phyloP scores from a whole-genome alignment of 2,329 filamentous ascomycete species.

The Reticulascus tulasneorum region DNA sequence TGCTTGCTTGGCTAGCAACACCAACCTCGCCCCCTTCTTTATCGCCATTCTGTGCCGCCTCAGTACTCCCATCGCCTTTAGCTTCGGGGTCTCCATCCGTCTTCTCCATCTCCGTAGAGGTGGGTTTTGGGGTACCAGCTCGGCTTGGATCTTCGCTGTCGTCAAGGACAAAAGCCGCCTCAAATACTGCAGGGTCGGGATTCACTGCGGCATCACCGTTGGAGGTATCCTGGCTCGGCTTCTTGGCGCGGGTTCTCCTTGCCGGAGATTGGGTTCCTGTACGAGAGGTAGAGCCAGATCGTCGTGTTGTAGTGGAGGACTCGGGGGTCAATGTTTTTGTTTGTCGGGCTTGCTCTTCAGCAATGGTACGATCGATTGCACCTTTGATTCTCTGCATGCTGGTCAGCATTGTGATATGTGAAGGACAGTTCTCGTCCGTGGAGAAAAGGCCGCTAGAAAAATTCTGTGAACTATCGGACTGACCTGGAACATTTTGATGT shows the following conservation, averaged over 20 bases:
- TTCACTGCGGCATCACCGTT: constrained; percentile 42
- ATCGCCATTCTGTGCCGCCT: constrained; percentile 16
- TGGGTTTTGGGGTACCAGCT: constrained; percentile 52
- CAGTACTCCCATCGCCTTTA: constrained; percentile 14
- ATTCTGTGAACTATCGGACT: constrained; percentile 26
- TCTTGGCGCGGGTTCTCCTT: constrained; percentile 34
- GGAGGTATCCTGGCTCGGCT: constrained; percentile 27
- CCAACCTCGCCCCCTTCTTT: constrained; percentile 17
- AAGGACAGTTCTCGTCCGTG: no score
- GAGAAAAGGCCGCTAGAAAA: no score
- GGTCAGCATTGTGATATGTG: constrained; percentile 3
- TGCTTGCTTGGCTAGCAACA: constrained; percentile 15
- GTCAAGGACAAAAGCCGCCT: constrained; percentile 80
- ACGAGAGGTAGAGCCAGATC: constrained; percentile 31
- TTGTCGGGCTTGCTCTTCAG: constrained; percentile 85
- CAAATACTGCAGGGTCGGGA: constrained; percentile 84
- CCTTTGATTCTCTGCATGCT: constrained; percentile 68
- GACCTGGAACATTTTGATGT: constrained; percentile 22
- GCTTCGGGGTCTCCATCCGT: constrained; percentile 15
- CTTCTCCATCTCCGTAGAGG: constrained; percentile 29
- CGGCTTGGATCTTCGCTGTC: constrained; percentile 70
- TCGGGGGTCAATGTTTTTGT: constrained; percentile 6
- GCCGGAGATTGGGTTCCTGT: constrained; percentile 10
- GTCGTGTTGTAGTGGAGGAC: constrained; percentile 8
- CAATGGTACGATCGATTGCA: constrained; percentile 81